Conservation (phyloP, 106 monocot genomes). For the Dactylorhiza incarnata region DNA sequence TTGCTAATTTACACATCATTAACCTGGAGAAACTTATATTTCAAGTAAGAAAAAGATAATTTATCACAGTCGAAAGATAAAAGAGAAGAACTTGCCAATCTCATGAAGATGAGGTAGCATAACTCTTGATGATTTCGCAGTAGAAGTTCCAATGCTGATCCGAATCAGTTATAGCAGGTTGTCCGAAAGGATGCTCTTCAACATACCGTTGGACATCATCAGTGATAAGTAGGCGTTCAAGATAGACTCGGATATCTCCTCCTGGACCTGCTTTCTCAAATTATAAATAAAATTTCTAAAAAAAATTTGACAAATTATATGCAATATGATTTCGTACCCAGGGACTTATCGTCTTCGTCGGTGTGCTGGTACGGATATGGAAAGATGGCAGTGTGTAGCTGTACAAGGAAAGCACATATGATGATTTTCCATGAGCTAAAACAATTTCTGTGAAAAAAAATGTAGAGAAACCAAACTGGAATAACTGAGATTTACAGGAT, state of each 20-base stretch:
- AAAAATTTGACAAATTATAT: not conserved
- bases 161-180: conserved; percentile 37
- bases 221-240: conserved; percentile 47
- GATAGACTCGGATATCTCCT: conserved; percentile 70
- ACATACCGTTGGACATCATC: conserved; percentile 69
- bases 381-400: conserved; percentile 83
- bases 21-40: not conserved
- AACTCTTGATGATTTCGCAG: conserved; percentile 29
- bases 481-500: conserved; percentile 53
- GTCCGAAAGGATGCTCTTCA: conserved; percentile 59
- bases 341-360: conserved; percentile 43
- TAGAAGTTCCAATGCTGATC: conserved; percentile 68
- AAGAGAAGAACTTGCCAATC: not conserved
- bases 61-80: not conserved
- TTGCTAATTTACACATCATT: not conserved
- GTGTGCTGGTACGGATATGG: conserved; percentile 48
- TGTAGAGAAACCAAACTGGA: not conserved
- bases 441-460: not conserved
- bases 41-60: not conserved
- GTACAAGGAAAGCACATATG: conserved; percentile 3
- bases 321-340: conserved; percentile 48
- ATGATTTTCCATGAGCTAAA: not conserved
- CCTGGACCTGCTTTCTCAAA: conserved; percentile 36
- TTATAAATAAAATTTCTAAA: not conserved
- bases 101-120: not conserved